A percentile compares a stretch with the other conserved stretches of the same genome.
Conservation (phyloP, 1,139 yeast genomes). For the Magnusiomyces magnusii region DNA sequence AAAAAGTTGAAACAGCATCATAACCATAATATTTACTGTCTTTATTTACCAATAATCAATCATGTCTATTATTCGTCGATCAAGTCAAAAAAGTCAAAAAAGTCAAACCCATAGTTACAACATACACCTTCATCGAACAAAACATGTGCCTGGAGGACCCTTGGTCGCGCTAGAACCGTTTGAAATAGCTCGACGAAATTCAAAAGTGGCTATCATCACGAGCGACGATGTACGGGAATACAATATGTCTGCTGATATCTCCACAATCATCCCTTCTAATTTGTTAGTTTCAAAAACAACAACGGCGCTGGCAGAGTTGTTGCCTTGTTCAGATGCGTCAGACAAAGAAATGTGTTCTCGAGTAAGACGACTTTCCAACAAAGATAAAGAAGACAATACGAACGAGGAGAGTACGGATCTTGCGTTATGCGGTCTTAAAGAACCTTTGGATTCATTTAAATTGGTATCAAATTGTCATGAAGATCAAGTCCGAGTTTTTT, state of each 20-base stretch:
- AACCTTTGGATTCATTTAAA: not conserved
- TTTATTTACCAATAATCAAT: too few species aligned
- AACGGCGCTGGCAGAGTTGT: not conserved
- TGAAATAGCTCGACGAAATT: constrained; percentile 1
- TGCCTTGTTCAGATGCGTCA: not conserved
- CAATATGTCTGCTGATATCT: too few species aligned
- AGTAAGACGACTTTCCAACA: not conserved
- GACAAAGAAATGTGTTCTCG: not conserved
- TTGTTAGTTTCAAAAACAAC: not conserved
- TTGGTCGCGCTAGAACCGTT: not conserved
- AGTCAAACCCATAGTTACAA: not conserved
- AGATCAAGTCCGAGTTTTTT: not conserved
- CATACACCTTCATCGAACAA: not conserved
- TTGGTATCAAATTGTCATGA: not conserved
- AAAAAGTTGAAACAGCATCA: too few species aligned
- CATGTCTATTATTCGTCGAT: not conserved
- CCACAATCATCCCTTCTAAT: not conserved
- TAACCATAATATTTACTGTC: too few species aligned
- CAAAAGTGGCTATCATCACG: not conserved
- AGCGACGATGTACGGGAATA: not conserved
- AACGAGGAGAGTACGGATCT: not conserved
- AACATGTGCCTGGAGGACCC: not conserved
- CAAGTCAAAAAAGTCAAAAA: not conserved
- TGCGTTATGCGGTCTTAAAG: not conserved
- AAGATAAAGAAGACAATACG: not conserved